Conservation (phyloP, 192 early-diverging fungal genomes). For the Kickxella alabastrina region DNA sequence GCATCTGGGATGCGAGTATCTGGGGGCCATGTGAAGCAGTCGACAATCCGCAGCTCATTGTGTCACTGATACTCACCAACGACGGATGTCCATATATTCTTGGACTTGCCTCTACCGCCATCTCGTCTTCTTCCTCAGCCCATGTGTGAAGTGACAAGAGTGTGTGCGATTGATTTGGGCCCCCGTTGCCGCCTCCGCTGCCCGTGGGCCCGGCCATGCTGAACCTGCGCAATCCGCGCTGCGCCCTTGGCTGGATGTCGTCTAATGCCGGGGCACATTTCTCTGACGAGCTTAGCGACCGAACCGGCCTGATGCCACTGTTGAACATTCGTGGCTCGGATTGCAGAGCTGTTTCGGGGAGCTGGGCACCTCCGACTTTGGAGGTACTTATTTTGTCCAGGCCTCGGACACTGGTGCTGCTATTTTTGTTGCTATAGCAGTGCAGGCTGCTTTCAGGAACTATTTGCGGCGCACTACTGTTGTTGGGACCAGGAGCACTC, state of each 20-base stretch:
- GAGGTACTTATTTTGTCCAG: too few relatives aligned
- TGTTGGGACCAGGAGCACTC: too few relatives aligned
- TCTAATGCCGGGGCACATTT: constrained; percentile 20
- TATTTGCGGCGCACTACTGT: too few relatives aligned
- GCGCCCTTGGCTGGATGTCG: constrained; percentile 5
- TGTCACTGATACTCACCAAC: too few relatives aligned
- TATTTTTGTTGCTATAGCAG: too few relatives aligned
- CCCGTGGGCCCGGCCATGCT: constrained; percentile 33
- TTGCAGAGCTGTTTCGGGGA: not conserved
- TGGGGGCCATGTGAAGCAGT: too few relatives aligned
- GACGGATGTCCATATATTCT: not conserved
- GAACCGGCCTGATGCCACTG: constrained; percentile 19
- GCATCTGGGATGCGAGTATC: too few relatives aligned
- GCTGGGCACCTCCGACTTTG: too few relatives aligned
- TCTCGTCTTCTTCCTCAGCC: constrained; percentile 47
- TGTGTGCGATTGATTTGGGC: constrained; percentile 28
- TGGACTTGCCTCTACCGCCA: not conserved
- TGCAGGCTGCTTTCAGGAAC: too few relatives aligned
- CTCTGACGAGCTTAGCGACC: constrained; percentile 52
- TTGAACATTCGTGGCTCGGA: not conserved
- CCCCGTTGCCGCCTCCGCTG: constrained; percentile 17
- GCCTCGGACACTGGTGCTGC: too few relatives aligned
- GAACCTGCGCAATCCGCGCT: constrained; percentile 22
- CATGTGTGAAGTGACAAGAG: constrained; percentile 40
- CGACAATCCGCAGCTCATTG: too few relatives aligned